Conservation (phyloP, 116 monocot species). For the Papilionanthe hybrid region DNA sequence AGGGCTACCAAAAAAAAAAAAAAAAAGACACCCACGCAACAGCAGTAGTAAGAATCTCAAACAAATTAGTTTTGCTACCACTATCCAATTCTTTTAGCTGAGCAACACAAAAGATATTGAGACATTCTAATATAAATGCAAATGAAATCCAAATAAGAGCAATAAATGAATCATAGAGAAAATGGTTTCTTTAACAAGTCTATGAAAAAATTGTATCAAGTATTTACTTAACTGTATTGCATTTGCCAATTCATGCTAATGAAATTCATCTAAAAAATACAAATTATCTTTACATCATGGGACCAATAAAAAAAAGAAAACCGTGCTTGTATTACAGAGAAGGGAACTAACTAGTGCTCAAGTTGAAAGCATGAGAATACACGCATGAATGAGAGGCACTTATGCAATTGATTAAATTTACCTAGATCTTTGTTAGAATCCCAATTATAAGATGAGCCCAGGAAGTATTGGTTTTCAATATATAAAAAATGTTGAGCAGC, state of each 20-base stretch:
- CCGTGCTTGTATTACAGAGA: not conserved
- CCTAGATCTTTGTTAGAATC: slow-evolving; percentile 74
- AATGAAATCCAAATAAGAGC: not conserved
- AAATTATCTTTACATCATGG: too few species aligned
- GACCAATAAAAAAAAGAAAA: too few species aligned
- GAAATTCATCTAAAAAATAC: too few species aligned
- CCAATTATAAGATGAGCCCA: slow-evolving; percentile 96
- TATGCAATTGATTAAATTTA: slow-evolving; percentile 18
- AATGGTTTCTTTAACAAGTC: too few species aligned
- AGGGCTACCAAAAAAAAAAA: not conserved
- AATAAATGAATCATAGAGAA: too few species aligned
- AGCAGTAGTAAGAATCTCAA: not conserved
- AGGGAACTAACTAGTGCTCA: not conserved
- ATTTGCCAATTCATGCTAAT: too few species aligned
- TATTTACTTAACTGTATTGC: too few species aligned
- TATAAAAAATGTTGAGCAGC: slow-evolving; percentile 91
- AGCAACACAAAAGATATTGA: slow-evolving; percentile 3
- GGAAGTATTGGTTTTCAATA: slow-evolving; percentile 95
- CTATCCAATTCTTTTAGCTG: not conserved
- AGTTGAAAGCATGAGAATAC: not conserved
- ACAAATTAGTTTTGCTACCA: not conserved
- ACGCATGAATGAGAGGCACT: not conserved
- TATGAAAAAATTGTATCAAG: too few species aligned
- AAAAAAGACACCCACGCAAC: not conserved
- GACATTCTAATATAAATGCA: not conserved